Evolutionary conservation across 768 basidiomycete genomes (phyloP).

Genomic region (Suillus ampliporus): DNA sequence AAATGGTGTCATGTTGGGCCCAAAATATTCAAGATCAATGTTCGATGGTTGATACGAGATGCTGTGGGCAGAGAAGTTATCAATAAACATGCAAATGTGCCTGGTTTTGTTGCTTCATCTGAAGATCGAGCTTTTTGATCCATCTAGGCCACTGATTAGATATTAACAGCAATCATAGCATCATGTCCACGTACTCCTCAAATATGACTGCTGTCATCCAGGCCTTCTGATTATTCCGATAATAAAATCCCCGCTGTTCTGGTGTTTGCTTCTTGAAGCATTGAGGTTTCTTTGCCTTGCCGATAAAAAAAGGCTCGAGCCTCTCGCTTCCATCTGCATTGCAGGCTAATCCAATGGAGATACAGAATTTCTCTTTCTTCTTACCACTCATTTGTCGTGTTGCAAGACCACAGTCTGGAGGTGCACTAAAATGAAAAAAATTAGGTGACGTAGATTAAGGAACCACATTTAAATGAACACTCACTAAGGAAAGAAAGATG

Average conservation of each 20-base stretch:
- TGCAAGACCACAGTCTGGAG: slow-evolving; percentile 25
- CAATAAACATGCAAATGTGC: slow-evolving; percentile 17
- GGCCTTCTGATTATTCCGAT: slow-evolving; percentile 43
- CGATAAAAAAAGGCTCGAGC: slow-evolving; percentile 39
- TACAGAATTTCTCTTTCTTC: slow-evolving; percentile 23
- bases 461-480: neutral
- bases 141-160: slow-evolving; percentile 21
- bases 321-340: slow-evolving; percentile 37
- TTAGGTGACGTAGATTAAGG: neutral
- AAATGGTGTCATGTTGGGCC: slow-evolving; percentile 42
- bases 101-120: slow-evolving; percentile 15
- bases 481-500: slow-evolving; percentile 19
- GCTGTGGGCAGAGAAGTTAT: slow-evolving; percentile 14
- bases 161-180: neutral
- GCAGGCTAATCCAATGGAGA: slow-evolving; percentile 19
- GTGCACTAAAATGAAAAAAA: slow-evolving; percentile 3
- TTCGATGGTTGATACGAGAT: slow-evolving; percentile 11
- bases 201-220: slow-evolving; percentile 46
- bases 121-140: slow-evolving; percentile 30
- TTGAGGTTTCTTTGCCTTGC: slow-evolving; percentile 36
- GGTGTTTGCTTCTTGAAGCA: slow-evolving; percentile 36
- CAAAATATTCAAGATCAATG: slow-evolving; percentile 14
- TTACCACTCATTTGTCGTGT: slow-evolving; percentile 25
- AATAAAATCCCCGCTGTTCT: slow-evolving; percentile 39
- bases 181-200: slow-evolving; percentile 32